Evolutionary conservation across 2,329 filamentous ascomycete genomes (phyloP).

Genomic region (Colletotrichum graminicola): DNA sequence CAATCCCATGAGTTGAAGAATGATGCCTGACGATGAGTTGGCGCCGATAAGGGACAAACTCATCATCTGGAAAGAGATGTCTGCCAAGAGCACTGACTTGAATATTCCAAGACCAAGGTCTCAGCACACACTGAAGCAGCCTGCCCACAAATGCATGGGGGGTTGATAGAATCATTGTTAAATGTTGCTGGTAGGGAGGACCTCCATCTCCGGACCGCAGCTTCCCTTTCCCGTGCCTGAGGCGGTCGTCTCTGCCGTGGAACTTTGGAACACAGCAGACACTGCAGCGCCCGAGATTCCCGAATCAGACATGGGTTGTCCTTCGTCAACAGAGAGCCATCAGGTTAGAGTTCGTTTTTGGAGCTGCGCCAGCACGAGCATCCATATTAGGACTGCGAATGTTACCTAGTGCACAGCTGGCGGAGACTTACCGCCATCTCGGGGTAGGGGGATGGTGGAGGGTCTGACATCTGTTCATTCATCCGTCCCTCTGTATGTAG

Average conservation of each 20-base stretch:
- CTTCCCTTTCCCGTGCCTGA: slow-evolving; percentile 23
- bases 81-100: slow-evolving; percentile 11
- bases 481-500: slow-evolving; percentile 4
- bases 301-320: neutral
- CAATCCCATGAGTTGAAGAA: slow-evolving; percentile 11
- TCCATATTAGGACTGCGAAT: slow-evolving; percentile 12
- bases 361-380: slow-evolving; percentile 14
- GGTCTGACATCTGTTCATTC: slow-evolving; percentile 10
- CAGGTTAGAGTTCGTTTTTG: slow-evolving; percentile 5
- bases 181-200: too few relatives aligned
- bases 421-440: slow-evolving; percentile 35
- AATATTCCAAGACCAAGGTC: neutral
- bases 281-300: neutral
- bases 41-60: neutral
- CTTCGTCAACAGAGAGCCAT: slow-evolving; percentile 3
- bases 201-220: neutral
- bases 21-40: neutral
- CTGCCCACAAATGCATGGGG: neutral
- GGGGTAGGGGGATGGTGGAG: slow-evolving; percentile 22
- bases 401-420: slow-evolving; percentile 7
- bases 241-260: slow-evolving; percentile 2
- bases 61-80: neutral
- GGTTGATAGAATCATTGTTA: too few relatives aligned
- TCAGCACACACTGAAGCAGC: neutral
- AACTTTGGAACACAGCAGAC: neutral